A percentile compares a stretch with the other conserved stretches of the same genome.
phyloP scores from a whole-genome alignment of 345 rosid genomes.

The Sonneratia caseolaris region DNA sequence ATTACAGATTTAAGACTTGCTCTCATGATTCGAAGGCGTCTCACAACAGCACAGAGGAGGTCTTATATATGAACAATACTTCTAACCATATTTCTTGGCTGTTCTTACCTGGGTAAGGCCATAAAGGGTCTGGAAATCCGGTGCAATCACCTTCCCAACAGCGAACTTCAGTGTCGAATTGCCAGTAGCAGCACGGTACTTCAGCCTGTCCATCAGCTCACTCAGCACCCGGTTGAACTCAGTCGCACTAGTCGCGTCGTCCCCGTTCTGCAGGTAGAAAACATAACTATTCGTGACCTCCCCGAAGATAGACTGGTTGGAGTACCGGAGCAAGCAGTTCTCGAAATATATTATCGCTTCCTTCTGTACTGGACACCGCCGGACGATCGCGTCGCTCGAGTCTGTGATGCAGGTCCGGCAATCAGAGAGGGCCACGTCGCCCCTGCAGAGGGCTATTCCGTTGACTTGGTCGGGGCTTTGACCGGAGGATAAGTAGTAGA shows the following conservation, averaged over 20 bases:
- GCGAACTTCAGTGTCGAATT: conserved; percentile 7
- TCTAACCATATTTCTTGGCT: too few relatives aligned
- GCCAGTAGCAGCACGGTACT: background rate
- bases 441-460: conserved; percentile 33
- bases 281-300: fast-evolving
- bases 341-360: conserved; percentile 11
- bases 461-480: conserved; percentile 20
- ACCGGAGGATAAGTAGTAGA: conserved; percentile 32
- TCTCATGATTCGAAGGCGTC: too few relatives aligned
- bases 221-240: conserved; percentile 5
- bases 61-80: too few relatives aligned
- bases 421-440: conserved; percentile 17
- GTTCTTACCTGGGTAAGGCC: conserved; percentile 2
- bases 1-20: too few relatives aligned
- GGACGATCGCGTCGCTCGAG: conserved; percentile 4
- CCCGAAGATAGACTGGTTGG: conserved; percentile 9
- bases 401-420: conserved; percentile 27
- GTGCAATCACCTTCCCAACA: background rate
- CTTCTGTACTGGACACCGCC: conserved; percentile 1
- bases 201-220: background rate
- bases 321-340: conserved; percentile 14
- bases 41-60: too few relatives aligned
- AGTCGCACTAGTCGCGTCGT: background rate
- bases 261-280: background rate
- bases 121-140: conserved; percentile 2